Evolutionary conservation across 2,329 filamentous ascomycete genomes (phyloP), one percentile per base, ranked within the genome.

Genomic region (Geosmithia morbida): DNA sequence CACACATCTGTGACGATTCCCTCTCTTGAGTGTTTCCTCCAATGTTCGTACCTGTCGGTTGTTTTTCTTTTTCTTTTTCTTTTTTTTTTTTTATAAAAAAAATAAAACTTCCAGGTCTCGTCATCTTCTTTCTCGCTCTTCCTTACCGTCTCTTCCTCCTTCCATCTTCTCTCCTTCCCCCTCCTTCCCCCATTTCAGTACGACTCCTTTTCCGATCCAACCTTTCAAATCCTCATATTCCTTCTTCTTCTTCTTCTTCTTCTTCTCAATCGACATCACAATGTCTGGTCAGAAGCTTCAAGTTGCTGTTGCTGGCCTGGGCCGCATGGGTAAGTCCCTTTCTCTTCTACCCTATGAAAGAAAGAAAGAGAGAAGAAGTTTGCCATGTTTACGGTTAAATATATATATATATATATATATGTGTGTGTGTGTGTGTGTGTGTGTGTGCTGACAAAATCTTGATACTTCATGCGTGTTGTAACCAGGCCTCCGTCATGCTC

Each of bases 281-380:
- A 30, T 20, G 46, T 33, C 46, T 37, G 33, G 33, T 19, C 48
- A 49, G 44, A 63, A 60, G 51, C 57, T 71, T 48, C 61, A 66
- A 51, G 59, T 74, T 51, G 71, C 62, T 47, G 67, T 68, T 46
- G 68, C 67, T 40, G 71, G 71, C 44, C 68, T 74, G 45, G 71
- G 71, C 30, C 68, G 71, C 52, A 75, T 75, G 68, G 33, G 33
- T 37, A 16, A 37, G 33, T 37, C 13, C 29, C 29, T 37, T 37
- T 3, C 13, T 11, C 33, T 37, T 13, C 33, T 8, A 26, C 8
- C 8, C 22, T 5, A 26, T 8, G 22, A 11, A 11, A 17, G 14
- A 19, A 16, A 19, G 19, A n/a, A 47, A 16, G 2, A 11, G 17
- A 41, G n/a, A 10, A 14, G 17, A 41, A 11, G 18, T 6, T 13